Conservation (phyloP, 2,329 filamentous ascomycete genomes). For the Fusarium sp. region DNA sequence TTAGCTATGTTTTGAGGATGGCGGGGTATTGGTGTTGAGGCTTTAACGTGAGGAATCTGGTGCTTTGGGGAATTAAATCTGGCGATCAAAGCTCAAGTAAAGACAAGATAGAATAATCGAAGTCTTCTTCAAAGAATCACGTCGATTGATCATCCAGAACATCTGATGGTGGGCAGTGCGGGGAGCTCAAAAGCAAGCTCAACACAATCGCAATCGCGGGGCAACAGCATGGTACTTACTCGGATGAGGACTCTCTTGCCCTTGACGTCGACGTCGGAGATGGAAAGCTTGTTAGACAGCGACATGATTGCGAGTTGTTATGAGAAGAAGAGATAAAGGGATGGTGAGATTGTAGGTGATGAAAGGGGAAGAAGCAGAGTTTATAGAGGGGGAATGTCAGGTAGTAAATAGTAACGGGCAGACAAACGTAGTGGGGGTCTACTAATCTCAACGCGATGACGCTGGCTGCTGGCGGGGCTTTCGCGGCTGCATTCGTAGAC, state of each 20-base stretch:
- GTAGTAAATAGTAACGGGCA: slow-evolving; percentile 32
- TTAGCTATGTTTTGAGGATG: slow-evolving; percentile 40
- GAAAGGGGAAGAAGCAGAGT: slow-evolving; percentile 43
- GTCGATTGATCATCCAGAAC: neutral
- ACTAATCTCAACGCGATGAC: slow-evolving; percentile 37
- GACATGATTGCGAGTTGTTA: slow-evolving; percentile 75
- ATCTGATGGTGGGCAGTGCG: slow-evolving; percentile 20
- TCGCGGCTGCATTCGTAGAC: slow-evolving; percentile 35
- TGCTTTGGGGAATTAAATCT: neutral
- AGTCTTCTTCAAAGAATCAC: neutral
- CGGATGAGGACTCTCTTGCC: slow-evolving; percentile 98
- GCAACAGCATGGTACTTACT: slow-evolving; percentile 69
- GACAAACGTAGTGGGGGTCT: slow-evolving; percentile 34
- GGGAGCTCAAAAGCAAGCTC: slow-evolving; percentile 30
- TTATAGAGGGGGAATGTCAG: slow-evolving; percentile 29
- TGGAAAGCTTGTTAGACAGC: slow-evolving; percentile 97
- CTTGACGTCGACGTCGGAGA: slow-evolving; percentile 96
- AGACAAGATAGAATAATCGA: neutral
- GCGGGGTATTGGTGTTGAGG: slow-evolving; percentile 26
- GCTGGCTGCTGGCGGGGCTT: slow-evolving; percentile 37
- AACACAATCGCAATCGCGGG: slow-evolving; percentile 51
- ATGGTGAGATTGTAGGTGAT: slow-evolving; percentile 31
- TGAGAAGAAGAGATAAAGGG: slow-evolving; percentile 2
- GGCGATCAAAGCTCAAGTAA: neutral
- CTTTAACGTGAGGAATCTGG: neutral